A percentile compares a stretch with the other conserved stretches of the same genome.
phyloP scores from a whole-genome alignment of 768 basidiomycete species.

The Phanerodontia chrysosporium region DNA sequence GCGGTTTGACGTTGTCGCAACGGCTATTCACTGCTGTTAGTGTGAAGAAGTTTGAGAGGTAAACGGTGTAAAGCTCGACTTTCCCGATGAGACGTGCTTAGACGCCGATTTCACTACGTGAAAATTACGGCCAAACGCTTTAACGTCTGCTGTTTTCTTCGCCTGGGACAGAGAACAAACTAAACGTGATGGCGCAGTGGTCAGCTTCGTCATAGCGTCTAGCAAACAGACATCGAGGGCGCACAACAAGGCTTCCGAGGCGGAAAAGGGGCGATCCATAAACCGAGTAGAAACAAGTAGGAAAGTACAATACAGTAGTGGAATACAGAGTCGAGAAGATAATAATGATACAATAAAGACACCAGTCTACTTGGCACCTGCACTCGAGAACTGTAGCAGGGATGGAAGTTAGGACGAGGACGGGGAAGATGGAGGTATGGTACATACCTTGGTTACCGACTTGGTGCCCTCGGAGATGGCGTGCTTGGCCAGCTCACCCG shows the following conservation, averaged over 20 bases:
- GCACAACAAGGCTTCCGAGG: not conserved
- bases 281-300: not conserved
- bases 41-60: too few species aligned
- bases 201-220: too few species aligned
- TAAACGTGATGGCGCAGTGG: too few species aligned
- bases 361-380: constrained; percentile 25
- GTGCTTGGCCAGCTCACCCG: constrained; percentile 97
- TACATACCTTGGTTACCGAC: constrained; percentile 56
- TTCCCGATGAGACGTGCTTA: too few species aligned
- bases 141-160: too few species aligned
- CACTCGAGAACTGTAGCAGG: constrained; percentile 23
- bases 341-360: constrained; percentile 15
- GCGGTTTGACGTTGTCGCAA: too few species aligned
- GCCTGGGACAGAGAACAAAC: too few species aligned
- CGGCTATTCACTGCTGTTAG: too few species aligned
- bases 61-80: too few species aligned
- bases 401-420: not conserved
- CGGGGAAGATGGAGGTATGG: not conserved
- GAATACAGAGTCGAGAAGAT: not conserved
- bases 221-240: not conserved
- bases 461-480: constrained; percentile 95
- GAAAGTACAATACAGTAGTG: constrained; percentile 2
- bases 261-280: not conserved
- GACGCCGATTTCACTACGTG: too few species aligned
- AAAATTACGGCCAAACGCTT: too few species aligned